A percentile compares a stretch with the other conserved stretches of the same genome.
Conservation (phyloP, 352 stramenopile genomes). For the Phytophthora capsici region DNA sequence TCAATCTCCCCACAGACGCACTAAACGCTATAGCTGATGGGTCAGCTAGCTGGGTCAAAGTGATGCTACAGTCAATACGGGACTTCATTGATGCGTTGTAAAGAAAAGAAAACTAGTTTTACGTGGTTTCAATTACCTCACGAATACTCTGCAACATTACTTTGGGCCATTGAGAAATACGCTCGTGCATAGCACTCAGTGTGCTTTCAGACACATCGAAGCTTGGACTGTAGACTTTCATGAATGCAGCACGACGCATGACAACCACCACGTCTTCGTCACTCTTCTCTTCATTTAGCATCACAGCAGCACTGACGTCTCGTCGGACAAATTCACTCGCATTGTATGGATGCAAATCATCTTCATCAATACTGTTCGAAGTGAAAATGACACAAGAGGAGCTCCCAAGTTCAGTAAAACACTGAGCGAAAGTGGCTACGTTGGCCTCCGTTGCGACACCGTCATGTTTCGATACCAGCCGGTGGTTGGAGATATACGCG, state of each 20-base stretch:
- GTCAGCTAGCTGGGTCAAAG: constrained; percentile 15
- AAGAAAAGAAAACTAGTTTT: neutral
- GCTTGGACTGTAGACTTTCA: constrained; percentile 28
- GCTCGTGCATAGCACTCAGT: constrained; percentile 10
- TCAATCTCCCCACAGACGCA: neutral
- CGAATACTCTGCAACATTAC: constrained; percentile 27
- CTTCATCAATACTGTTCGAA: constrained; percentile 42
- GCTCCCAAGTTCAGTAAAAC: constrained; percentile 14
- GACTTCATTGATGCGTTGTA: constrained; percentile 14
- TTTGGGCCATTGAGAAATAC: constrained; percentile 21
- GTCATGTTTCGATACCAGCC: constrained; percentile 36
- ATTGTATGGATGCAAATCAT: constrained; percentile 50
- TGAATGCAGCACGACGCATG: constrained; percentile 16
- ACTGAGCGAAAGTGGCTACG: constrained; percentile 13
- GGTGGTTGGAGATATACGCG: constrained; percentile 39
- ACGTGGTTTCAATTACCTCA: constrained; percentile 7
- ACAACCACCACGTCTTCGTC: constrained; percentile 15
- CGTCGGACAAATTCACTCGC: constrained; percentile 33
- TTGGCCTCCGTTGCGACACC: constrained; percentile 7
- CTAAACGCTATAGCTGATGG: constrained; percentile 5
- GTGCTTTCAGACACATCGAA: constrained; percentile 5
- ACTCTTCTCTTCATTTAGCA: constrained; percentile 22
- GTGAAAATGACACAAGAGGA: constrained; percentile 29
- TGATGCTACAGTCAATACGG: constrained; percentile 21
- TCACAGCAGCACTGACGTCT: constrained; percentile 38